Evolutionary conservation across 1,284 basidiomycete species (phyloP).

Genomic region (Puccinia novopanici): DNA sequence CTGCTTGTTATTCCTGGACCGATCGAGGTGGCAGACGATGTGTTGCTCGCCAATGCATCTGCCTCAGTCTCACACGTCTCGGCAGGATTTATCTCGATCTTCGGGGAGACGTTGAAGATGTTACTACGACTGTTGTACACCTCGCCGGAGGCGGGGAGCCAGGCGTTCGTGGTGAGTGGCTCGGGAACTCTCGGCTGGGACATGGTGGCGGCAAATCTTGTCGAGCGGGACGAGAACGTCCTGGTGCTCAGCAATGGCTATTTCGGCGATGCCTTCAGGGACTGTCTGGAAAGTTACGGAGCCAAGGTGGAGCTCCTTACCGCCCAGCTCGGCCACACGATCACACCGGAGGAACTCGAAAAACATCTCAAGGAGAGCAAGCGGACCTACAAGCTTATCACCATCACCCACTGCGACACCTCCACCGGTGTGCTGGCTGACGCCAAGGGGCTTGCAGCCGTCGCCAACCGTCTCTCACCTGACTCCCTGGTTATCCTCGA

Average conservation of each 20-base stretch:
- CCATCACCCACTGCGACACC: conserved; percentile 80
- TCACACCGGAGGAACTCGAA: conserved; percentile 68
- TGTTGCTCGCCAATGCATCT: conserved; percentile 79
- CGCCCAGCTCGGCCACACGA: conserved; percentile 78
- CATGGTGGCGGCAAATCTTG: conserved; percentile 76
- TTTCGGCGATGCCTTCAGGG: conserved; percentile 79
- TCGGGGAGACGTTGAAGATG: conserved; percentile 87
- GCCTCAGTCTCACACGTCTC: conserved; percentile 88
- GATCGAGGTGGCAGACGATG: conserved; percentile 78
- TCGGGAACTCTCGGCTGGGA: conserved; percentile 92
- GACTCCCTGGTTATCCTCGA: conserved; percentile 84
- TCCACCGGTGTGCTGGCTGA: conserved; percentile 76
- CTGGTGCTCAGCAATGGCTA: conserved; percentile 67
- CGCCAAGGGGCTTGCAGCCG: conserved; percentile 74
- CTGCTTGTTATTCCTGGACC: conserved; percentile 71
- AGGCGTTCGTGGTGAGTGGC: conserved; percentile 87
- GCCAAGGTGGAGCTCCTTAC: conserved; percentile 83
- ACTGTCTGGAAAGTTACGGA: conserved; percentile 78
- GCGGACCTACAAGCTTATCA: conserved; percentile 79
- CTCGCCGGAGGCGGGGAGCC: conserved; percentile 67
- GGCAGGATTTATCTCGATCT: conserved; percentile 82
- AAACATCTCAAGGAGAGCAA: conserved; percentile 66
- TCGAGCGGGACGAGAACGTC: conserved; percentile 75
- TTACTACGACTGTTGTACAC: conserved; percentile 73
- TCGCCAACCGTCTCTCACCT: conserved; percentile 77